Evolutionary conservation across 352 stramenopile species (phyloP).

Genomic region (Phytophthora niederhauseri): DNA sequence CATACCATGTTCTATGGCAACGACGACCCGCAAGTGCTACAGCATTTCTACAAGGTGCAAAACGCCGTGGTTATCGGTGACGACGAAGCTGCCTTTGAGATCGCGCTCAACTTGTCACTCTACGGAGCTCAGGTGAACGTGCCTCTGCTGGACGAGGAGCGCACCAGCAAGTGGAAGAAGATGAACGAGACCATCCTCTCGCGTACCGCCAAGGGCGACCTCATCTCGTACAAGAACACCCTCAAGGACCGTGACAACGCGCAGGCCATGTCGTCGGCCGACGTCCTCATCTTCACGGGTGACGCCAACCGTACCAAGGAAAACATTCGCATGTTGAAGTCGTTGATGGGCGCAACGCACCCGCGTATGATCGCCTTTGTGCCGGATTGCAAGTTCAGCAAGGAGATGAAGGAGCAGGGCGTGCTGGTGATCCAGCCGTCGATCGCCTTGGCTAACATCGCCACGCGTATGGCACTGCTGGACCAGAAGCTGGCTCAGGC

Average conservation of each 20-base stretch:
- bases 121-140: slow-evolving; percentile 70
- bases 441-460: slow-evolving; percentile 71
- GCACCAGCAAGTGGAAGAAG: slow-evolving; percentile 59
- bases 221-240: slow-evolving; percentile 77
- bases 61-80: slow-evolving; percentile 74
- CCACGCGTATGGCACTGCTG: slow-evolving; percentile 70
- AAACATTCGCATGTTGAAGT: slow-evolving; percentile 55
- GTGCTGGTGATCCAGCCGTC: slow-evolving; percentile 67
- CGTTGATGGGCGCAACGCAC: slow-evolving; percentile 42
- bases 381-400: slow-evolving; percentile 49
- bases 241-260: slow-evolving; percentile 48
- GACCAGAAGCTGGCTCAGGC: slow-evolving; percentile 45
- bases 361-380: slow-evolving; percentile 69
- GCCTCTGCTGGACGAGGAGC: slow-evolving; percentile 63
- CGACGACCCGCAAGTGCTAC: slow-evolving; percentile 45
- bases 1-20: slow-evolving; percentile 33
- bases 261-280: slow-evolving; percentile 47
- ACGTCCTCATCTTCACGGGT: slow-evolving; percentile 71
- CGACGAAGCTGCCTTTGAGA: slow-evolving; percentile 65
- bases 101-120: slow-evolving; percentile 65
- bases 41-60: slow-evolving; percentile 49
- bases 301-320: slow-evolving; percentile 52
- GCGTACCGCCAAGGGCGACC: slow-evolving; percentile 54
- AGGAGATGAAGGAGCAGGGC: slow-evolving; percentile 44
- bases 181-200: slow-evolving; percentile 67